A percentile compares a stretch with the other conserved stretches of the same genome.
Evolutionary conservation across 31 red algal species (phyloP).

Genomic region (Asparagopsis taxiformis): DNA sequence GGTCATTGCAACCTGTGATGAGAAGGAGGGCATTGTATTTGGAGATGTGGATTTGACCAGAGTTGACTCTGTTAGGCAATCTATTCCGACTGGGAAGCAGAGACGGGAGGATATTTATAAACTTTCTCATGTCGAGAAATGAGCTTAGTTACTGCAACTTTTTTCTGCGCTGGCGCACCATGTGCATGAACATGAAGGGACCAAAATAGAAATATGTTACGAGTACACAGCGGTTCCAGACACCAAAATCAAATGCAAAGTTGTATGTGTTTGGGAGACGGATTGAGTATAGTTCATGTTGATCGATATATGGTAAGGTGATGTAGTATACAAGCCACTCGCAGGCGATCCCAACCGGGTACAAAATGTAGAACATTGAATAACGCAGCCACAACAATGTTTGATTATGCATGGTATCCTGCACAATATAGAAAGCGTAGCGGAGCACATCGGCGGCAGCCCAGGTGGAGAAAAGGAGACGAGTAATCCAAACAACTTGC

Average conservation of each 20-base stretch:
- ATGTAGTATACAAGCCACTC: conserved; percentile 54
- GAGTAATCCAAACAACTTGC: conserved; percentile 5
- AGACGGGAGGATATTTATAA: conserved; percentile 63
- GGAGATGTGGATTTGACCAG: conserved; percentile 45
- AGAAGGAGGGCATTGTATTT: conserved; percentile 46
- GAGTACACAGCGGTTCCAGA: conserved; percentile 52
- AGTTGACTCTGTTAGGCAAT: conserved; percentile 36
- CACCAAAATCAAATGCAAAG: conserved; percentile 75
- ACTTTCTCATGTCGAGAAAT: conserved; percentile 27
- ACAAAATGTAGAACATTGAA: conserved; percentile 62
- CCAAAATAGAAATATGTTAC: conserved; percentile 61
- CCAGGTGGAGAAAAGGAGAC: conserved; percentile 40
- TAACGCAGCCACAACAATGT: conserved; percentile 53
- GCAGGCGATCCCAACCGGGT: conserved; percentile 60
- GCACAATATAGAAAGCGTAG: conserved; percentile 55
- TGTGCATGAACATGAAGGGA: conserved; percentile 71
- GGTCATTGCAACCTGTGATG: conserved; percentile 65
- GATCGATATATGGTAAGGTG: conserved; percentile 47
- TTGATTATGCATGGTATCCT: background rate
- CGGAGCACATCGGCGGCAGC: conserved; percentile 54
- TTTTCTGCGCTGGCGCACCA: conserved; percentile 69
- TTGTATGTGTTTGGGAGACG: conserved; percentile 50
- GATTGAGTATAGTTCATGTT: conserved; percentile 24
- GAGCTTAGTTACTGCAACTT: conserved; percentile 38
- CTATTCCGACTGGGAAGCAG: conserved; percentile 57